These are phyloP conservation scores for Strigomonas galati DNA, from an alignment of 208 protist genomes.

Conservation along the genomic window DNA sequence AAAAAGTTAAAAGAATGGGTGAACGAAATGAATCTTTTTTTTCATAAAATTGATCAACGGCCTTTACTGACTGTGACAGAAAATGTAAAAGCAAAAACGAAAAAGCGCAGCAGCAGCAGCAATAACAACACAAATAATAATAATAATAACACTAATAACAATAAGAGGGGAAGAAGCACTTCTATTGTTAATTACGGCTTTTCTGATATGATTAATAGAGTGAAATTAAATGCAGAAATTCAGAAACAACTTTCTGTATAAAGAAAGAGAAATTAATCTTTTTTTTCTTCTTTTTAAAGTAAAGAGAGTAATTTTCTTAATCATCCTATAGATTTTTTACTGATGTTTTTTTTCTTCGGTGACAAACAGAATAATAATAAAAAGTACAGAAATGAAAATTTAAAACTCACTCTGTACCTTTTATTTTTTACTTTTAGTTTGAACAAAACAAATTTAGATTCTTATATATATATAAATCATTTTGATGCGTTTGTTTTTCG, in stretches of 20 bases:
- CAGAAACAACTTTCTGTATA: not conserved
- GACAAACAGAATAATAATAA: no score
- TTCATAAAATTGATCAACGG: slow-evolving; percentile 58
- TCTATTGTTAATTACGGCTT: not conserved
- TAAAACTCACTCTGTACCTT: not conserved
- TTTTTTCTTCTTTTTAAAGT: slow-evolving; percentile 1
- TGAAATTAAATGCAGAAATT: not conserved
- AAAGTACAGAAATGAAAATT: slow-evolving; percentile 6
- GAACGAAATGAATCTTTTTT: slow-evolving; percentile 46
- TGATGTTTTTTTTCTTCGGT: no score
- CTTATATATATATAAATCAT: no score
- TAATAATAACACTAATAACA: slow-evolving; percentile 15
- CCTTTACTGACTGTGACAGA: slow-evolving; percentile 29
- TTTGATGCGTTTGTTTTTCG: no score
- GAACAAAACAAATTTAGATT: no score
- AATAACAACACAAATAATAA: not conserved
- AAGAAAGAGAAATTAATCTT: not conserved
- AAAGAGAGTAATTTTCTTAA: no score
- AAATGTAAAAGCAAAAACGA: not conserved
- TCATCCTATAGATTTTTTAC: no score
- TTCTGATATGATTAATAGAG: slow-evolving; percentile 13
- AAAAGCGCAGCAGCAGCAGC: not conserved
- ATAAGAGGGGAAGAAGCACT: not conserved
- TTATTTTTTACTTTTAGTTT: not conserved
- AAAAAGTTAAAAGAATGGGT: slow-evolving; percentile 3